phyloP scores from a whole-genome alignment of 148 eudicot species.

The Camellia lanceoleosa region DNA sequence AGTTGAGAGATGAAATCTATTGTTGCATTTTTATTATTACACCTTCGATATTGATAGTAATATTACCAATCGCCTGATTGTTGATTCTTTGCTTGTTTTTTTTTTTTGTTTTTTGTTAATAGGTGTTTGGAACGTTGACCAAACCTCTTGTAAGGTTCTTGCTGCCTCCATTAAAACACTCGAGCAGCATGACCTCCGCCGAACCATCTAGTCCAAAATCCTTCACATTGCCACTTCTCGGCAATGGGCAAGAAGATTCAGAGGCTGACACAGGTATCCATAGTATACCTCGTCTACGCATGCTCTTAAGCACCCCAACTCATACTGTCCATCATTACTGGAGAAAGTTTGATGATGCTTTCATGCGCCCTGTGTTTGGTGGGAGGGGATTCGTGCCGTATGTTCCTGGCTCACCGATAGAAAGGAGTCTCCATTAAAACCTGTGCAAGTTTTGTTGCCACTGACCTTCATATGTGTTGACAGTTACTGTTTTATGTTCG shows the following conservation, averaged over 20 bases:
- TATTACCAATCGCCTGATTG: not conserved
- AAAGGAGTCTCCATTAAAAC: conserved; percentile 1
- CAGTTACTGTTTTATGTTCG: not conserved
- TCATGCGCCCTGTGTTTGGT: conserved; percentile 62
- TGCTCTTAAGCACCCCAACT: conserved; percentile 44
- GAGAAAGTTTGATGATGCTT: conserved; percentile 51
- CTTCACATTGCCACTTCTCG: conserved; percentile 37
- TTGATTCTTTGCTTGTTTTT: not conserved
- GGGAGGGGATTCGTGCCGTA: conserved; percentile 37
- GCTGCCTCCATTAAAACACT: conserved; percentile 24
- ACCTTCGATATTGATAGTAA: not conserved
- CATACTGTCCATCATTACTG: conserved; percentile 50
- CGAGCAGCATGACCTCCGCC: conserved; percentile 10
- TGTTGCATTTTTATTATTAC: not conserved
- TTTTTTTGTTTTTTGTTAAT: not conserved
- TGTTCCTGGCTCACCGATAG: conserved; percentile 28
- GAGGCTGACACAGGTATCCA: conserved; percentile 26
- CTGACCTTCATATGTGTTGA: no score
- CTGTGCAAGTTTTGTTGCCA: not conserved
- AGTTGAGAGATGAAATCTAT: not conserved
- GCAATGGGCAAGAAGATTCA: conserved; percentile 25
- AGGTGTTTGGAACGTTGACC: conserved; percentile 52
- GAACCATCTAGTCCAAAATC: conserved; percentile 41
- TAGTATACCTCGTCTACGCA: conserved; percentile 28
- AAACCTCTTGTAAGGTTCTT: conserved; percentile 45